Evolutionary conservation across 257 asterid genomes (phyloP), one percentile per base, ranked within the genome.

Genomic region (Pogostemon cablin): DNA sequence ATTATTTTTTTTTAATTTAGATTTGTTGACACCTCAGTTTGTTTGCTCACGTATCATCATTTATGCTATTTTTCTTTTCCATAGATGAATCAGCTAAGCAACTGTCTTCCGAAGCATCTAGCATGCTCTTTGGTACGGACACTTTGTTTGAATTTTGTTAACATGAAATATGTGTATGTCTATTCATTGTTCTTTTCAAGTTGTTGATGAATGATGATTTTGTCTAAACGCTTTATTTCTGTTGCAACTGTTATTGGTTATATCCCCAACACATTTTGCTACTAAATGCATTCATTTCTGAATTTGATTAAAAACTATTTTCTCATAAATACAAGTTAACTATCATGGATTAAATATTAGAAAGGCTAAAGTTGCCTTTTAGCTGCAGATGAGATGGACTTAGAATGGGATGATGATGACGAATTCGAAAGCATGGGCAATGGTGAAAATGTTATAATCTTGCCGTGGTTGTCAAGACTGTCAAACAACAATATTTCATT

Each of bases 351-450:
- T 20, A 40, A 57, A 49, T 9, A 62, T 44, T 38, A 67, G 55
- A 47, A 42, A 32, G 54, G 65, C 50, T 74, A 50, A 78, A 67
- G 63, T 70, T 68, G 65, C 38, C 50, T 63, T 57, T 62, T 11
- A 65, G 68, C 72, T 81, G 80, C 88, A 88, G 96, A 76, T 83
- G 81, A 75, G 81, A 58, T 75, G 67, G 79, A 78, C 78, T 72
- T 67, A 54, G 77, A 79, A 69, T 85, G 85, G 84, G 82, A 64
- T 15, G 81, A 78, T 41, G 82, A 64, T 15, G 81, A 78, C 37
- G 80, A 59, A 7, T 42, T 37, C 34, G 68, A 35, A 59, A 68
- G 63, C 15, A 34, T 41, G 9, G 52, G 57, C 34, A 6, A 12
- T 17, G 6, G 34, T 34, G 76, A 61, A 69, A 71, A 11, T 34